Evolutionary conservation across 2,329 filamentous ascomycete genomes (phyloP), one percentile per base, ranked within the genome.

Genomic region (Paecilomyces niveus): DNA sequence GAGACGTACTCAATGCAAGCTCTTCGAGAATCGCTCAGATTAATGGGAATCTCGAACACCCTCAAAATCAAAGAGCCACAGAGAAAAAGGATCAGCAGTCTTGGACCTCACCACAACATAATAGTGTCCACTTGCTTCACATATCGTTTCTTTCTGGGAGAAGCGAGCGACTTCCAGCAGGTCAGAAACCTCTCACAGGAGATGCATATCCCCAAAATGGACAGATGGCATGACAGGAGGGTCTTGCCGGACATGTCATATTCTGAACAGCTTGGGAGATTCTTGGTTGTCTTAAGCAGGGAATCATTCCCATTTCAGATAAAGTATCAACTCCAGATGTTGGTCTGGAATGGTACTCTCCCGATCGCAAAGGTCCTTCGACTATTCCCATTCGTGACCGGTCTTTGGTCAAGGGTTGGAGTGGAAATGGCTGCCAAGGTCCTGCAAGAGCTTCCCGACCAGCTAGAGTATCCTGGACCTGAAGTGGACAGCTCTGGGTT

Each of bases 271-370:
- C 63, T 67, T 52, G 54, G 55, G 5, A 24, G 2, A 3, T 64
- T 62, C 45, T n/a, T 68, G 35, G 26, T 51, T 21, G 7, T 13
- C 1, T 35, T 62, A 4, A 21, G 49, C 2, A 21, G n/a, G 7
- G 33, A 58, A 7, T 70, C 62, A 1, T 64, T 84, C 58, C 73
- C 82, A 4, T 89, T 85, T 61, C 68, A 73, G 0, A 66, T 86
- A 0, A 75, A 83, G 5, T 89, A 85, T 64, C 86, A 89, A 63
- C 73, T 89, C 4, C 81, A 88, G 55, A 81, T 80, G 15, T 72
- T 92, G 4, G 83, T 85, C 0, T 78, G 80, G 64, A 88, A 89
- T 63, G 84, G 83, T 22, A 84, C 82, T 57, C 75, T 91, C 1
- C 75, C 83, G 11, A 87, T 88, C 0, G 64, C 67, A 0, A 81